These are phyloP conservation scores for Fraxinus sp. DNA, from an alignment of 305 asterid genomes.

Conservation along the genomic window DNA sequence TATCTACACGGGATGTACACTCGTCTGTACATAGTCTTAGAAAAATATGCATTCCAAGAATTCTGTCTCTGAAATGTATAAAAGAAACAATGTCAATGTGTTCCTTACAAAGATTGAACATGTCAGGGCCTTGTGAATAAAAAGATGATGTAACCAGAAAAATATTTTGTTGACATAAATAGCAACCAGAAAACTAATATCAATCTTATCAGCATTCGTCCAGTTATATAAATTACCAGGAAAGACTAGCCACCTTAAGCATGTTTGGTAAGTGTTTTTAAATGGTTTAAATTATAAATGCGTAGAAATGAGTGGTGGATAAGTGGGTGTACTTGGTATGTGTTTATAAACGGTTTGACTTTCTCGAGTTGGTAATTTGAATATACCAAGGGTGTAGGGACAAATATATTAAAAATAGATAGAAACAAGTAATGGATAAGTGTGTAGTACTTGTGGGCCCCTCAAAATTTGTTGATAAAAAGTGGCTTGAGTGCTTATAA, in stretches of 20 bases:
- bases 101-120: slow-evolving; percentile 19
- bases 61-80: slow-evolving; percentile 45
- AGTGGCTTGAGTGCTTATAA: not conserved
- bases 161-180: not conserved
- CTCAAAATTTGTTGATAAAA: not conserved
- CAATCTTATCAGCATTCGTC: not conserved
- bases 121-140: not conserved
- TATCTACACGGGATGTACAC: slow-evolving; percentile 41
- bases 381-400: no score
- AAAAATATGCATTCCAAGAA: slow-evolving; percentile 49
- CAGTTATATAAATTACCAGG: not conserved
- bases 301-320: not conserved
- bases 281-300: not conserved
- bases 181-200: not conserved
- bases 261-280: not conserved
- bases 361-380: no score
- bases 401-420: not conserved
- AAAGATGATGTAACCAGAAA: not conserved
- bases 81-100: slow-evolving; percentile 21
- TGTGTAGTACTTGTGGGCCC: not conserved
- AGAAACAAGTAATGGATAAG: not conserved
- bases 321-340: not conserved
- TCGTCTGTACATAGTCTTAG: slow-evolving; percentile 44
- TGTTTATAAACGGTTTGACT: no score
- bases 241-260: not conserved